Percentiles rank a stretch among this genome's conserved stretches.
phyloP scores from a whole-genome alignment of 2,329 filamentous ascomycete genomes.

The Aspergillus ruber region DNA sequence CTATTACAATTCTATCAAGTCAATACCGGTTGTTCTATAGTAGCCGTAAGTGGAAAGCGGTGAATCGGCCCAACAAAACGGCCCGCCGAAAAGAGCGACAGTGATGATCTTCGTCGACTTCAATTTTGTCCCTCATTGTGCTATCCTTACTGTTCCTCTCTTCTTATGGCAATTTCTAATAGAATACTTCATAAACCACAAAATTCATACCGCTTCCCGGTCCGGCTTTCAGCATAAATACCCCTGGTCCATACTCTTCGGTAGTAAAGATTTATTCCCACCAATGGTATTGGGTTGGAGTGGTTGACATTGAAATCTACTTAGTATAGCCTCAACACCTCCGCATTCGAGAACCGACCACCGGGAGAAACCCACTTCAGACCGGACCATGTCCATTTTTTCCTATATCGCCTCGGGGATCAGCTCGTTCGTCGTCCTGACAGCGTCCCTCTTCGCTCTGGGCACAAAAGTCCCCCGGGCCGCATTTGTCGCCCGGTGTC shows the following conservation, averaged over 20 bases:
- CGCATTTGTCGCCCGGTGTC: conserved; percentile 41
- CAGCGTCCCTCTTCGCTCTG: conserved; percentile 43
- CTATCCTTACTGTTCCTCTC: too few relatives aligned
- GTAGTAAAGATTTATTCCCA: background rate
- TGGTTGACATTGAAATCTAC: background rate
- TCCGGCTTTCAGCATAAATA: too few relatives aligned
- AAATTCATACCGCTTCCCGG: too few relatives aligned
- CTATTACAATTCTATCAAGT: background rate
- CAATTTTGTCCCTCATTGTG: background rate
- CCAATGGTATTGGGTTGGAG: background rate
- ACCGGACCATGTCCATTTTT: conserved; percentile 53
- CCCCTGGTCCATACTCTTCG: background rate
- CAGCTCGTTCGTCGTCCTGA: conserved; percentile 58
- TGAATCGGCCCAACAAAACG: conserved; percentile 20
- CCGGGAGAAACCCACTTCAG: background rate
- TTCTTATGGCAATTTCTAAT: too few relatives aligned
- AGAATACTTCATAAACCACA: too few relatives aligned
- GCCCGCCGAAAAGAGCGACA: conserved; percentile 7
- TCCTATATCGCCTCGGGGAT: conserved; percentile 55
- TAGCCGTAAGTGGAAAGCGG: conserved; percentile 13
- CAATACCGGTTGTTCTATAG: background rate
- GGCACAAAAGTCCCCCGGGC: conserved; percentile 38
- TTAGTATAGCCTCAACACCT: background rate
- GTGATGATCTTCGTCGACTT: conserved; percentile 2
- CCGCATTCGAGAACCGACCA: background rate